A percentile compares a stretch with the other conserved stretches of the same genome.
These are phyloP conservation scores for Davidsoniella eucalypti DNA, from an alignment of 2,329 filamentous ascomycete genomes.

Conservation along the genomic window DNA sequence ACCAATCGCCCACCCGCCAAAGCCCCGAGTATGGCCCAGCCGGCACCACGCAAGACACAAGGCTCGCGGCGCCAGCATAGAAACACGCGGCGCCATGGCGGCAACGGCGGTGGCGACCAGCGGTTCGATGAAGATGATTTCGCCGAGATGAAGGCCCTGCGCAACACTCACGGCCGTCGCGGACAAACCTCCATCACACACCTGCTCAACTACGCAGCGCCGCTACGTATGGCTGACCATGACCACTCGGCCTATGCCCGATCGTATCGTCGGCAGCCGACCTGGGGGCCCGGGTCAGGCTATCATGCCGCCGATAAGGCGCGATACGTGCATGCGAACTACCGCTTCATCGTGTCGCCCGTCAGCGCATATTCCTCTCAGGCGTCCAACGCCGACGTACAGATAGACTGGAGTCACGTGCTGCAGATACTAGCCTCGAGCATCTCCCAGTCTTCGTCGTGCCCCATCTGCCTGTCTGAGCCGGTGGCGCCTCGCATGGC, in stretches of 20 bases:
- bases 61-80: constrained; percentile 67
- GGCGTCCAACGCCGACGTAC: constrained; percentile 70
- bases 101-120: constrained; percentile 8
- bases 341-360: constrained; percentile 87
- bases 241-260: constrained; percentile 36
- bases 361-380: constrained; percentile 64
- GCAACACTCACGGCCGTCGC: constrained; percentile 47
- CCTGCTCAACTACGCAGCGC: constrained; percentile 76
- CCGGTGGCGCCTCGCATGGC: constrained; percentile 94
- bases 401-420: constrained; percentile 80
- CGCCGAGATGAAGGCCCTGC: constrained; percentile 53
- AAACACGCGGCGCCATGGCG: constrained; percentile 54
- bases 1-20: not conserved
- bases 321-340: constrained; percentile 84
- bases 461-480: constrained; percentile 85
- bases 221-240: constrained; percentile 48
- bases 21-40: constrained; percentile 15
- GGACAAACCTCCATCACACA: constrained; percentile 97
- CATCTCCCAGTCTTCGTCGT: constrained; percentile 74
- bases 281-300: constrained; percentile 74
- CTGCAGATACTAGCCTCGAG: constrained; percentile 82
- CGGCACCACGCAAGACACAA: constrained; percentile 58
- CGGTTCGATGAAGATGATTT: constrained; percentile 59
- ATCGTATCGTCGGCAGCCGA: constrained; percentile 52
- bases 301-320: constrained; percentile 86